A percentile compares a stretch with the other conserved stretches of the same genome.
phyloP scores from a whole-genome alignment of 2,329 filamentous ascomycete genomes.

The Ophiostoma triangulosporum region DNA sequence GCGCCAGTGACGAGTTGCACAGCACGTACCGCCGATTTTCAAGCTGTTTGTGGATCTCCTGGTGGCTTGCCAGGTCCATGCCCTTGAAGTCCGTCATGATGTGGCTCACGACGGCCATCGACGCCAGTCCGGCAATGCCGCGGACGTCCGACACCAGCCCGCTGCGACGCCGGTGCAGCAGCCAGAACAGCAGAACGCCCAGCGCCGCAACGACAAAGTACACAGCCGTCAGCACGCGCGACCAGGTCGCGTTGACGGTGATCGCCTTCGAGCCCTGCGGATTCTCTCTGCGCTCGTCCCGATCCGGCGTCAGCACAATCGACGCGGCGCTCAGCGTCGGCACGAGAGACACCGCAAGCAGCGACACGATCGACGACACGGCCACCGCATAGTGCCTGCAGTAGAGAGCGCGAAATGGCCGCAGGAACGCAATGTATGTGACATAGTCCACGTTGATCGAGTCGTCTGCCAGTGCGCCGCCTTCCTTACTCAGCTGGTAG shows the following conservation, averaged over 20 bases:
- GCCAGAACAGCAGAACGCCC: conserved; percentile 43
- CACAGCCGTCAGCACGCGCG: conserved; percentile 43
- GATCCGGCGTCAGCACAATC: conserved; percentile 41
- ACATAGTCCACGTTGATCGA: conserved; percentile 65
- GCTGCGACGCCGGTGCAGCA: conserved; percentile 48
- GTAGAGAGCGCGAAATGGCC: conserved; percentile 48
- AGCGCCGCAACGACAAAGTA: conserved; percentile 44
- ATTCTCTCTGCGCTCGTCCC: conserved; percentile 27
- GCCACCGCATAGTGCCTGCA: conserved; percentile 56
- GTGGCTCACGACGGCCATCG: conserved; percentile 61
- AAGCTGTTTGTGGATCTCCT: conserved; percentile 55
- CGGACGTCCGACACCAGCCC: conserved; percentile 55
- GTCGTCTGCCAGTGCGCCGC: conserved; percentile 47
- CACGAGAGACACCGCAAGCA: conserved; percentile 53
- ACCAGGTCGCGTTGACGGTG: conserved; percentile 42
- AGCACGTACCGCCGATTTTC: conserved; percentile 54
- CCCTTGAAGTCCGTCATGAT: conserved; percentile 63
- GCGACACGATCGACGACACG: conserved; percentile 48
- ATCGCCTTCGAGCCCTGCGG: conserved; percentile 38
- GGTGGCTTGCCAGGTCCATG: conserved; percentile 52
- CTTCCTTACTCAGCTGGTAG: conserved; percentile 48
- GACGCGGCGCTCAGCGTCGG: conserved; percentile 55
- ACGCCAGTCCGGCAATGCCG: conserved; percentile 59
- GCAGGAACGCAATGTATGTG: conserved; percentile 51
- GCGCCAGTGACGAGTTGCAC: conserved; percentile 56